Evolutionary conservation across 2,329 filamentous ascomycete genomes (phyloP), one percentile per base, ranked within the genome.

Genomic region (Elsinoe ampelina): DNA sequence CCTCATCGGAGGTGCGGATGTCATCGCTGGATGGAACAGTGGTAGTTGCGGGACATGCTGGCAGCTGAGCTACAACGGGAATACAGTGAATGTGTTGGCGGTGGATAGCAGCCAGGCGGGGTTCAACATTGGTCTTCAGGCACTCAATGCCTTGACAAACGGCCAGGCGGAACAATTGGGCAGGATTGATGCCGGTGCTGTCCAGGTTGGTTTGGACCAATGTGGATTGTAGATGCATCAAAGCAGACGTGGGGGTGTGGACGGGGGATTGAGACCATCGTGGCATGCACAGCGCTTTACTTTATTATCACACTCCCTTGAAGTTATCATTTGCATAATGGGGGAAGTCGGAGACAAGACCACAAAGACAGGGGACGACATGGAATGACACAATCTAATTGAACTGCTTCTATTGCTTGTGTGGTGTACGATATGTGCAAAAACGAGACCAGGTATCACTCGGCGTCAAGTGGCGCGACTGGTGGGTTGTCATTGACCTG

Each of bases 401-500:
- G 41, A 6, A 45, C 15, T 45, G 41, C 41, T 19, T 17, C 41
- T 19, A 19, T 45, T 13, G n/a, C 26, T 30, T 8, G 7, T 30
- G 26, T 30, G 26, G 7, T 30, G 7, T 30, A 2, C 26, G 7
- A 7, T 30, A 7, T 30, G 26, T 8, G 26, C 26, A 30, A 7
- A 30, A 30, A 30, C 7, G 7, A 5, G 4, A 30, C 26, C 26
- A 8, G 2, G 26, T 32, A 19, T 26, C 80, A 92, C 70, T 92
- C 88, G 0, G 86, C 88, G 73, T 92, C 87, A 50, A 90, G 73
- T 8, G 85, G 84, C 41, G 85, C 87, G 52, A 84, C 81, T 1
- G 89, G 89, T 7, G 85, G 75, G 22, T 79, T 87, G 68, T 95
- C 82, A 70, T 95, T 81, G 2, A 95, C 89, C 73, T 95, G 90